phyloP scores from a whole-genome alignment of 2,329 filamentous ascomycete genomes.

The Pseudogymnoascus sp. region DNA sequence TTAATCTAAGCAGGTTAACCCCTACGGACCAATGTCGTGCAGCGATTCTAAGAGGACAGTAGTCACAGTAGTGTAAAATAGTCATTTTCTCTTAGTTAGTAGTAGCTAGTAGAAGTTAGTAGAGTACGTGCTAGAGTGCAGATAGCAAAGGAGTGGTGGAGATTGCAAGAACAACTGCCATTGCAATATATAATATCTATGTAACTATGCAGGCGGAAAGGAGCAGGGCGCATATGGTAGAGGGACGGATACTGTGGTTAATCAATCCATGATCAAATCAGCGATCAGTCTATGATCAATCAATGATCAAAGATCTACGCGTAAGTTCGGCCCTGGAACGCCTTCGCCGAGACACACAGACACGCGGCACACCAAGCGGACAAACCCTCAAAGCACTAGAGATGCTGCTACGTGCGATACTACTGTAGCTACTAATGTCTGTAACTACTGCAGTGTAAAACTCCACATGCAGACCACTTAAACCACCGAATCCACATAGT shows the following conservation, averaged over 20 bases:
- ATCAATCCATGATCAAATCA: not conserved
- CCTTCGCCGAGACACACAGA: constrained; percentile 3
- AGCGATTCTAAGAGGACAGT: not conserved
- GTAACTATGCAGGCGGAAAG: not conserved
- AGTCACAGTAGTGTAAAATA: not conserved
- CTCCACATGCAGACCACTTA: not conserved
- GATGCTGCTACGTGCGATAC: too few relatives aligned
- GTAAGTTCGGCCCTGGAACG: not conserved
- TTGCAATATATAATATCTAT: not conserved
- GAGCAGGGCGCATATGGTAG: not conserved
- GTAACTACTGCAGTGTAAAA: not conserved
- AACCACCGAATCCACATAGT: not conserved
- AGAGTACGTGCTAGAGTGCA: not conserved
- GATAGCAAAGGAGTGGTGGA: not conserved
- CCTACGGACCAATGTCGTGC: not conserved
- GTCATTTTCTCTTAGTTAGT: not conserved
- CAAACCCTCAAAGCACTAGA: not conserved
- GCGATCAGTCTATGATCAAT: not conserved
- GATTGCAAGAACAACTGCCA: not conserved
- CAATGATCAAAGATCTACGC: not conserved
- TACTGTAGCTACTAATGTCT: not conserved
- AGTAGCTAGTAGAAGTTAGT: too few relatives aligned
- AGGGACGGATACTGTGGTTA: not conserved
- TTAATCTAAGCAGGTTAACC: constrained; percentile 1
- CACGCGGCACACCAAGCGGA: not conserved